Conservation (phyloP, 306 rosid genomes). For the Sindora glabra region DNA sequence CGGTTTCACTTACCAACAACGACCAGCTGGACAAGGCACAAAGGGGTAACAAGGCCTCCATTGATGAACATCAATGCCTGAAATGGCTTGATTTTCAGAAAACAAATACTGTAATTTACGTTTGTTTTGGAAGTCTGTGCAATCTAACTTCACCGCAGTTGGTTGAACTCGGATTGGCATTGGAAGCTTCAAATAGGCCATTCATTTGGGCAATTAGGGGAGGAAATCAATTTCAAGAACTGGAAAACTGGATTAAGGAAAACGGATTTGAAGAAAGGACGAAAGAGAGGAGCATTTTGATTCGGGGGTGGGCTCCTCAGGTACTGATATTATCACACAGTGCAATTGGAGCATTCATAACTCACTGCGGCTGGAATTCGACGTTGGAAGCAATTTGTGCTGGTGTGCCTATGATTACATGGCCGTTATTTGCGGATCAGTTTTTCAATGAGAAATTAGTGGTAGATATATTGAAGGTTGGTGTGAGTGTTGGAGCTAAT, state of each 20-base stretch:
- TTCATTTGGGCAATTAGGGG: slow-evolving; percentile 55
- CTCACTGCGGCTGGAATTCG: no score
- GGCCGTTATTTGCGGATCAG: no score
- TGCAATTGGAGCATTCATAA: no score
- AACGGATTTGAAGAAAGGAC: slow-evolving; percentile 38
- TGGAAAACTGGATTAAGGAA: slow-evolving; percentile 30
- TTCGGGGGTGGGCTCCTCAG: slow-evolving; percentile 78
- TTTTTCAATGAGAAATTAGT: no score
- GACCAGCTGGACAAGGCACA: slow-evolving; percentile 18
- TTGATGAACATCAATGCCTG: slow-evolving; percentile 19
- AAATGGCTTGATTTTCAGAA: slow-evolving; percentile 46
- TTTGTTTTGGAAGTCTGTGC: slow-evolving; percentile 49
- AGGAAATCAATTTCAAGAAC: slow-evolving; percentile 15
- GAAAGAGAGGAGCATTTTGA: slow-evolving; percentile 40
- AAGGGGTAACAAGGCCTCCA: slow-evolving; percentile 29
- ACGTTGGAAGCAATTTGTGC: no score
- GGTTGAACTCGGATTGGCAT: slow-evolving; percentile 41
- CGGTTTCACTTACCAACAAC: slow-evolving; percentile 29
- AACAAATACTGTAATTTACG: slow-evolving; percentile 33
- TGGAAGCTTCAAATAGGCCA: slow-evolving; percentile 50
- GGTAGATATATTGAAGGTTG: no score
- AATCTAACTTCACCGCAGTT: slow-evolving; percentile 26
- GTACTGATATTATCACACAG: no score
- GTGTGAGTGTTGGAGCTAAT: no score
- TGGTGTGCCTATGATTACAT: no score